These are phyloP conservation scores for Yarrowia osloensis DNA, from an alignment of 805 yeast genomes.

Conservation along the genomic window DNA sequence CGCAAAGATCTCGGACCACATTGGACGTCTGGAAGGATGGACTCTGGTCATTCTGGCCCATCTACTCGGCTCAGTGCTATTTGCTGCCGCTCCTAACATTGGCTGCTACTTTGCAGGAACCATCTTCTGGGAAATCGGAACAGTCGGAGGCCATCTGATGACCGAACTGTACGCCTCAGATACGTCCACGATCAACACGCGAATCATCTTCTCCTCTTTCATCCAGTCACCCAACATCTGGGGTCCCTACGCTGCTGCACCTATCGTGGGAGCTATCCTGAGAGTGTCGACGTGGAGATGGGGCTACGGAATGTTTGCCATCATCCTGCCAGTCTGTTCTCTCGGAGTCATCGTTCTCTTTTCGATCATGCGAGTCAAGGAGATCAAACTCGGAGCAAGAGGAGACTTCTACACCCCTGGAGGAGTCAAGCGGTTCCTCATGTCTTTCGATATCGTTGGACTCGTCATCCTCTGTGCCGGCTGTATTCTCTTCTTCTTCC, in stretches of 20 bases:
- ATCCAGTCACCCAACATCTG: constrained; percentile 18
- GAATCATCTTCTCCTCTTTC: neutral
- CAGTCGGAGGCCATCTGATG: constrained; percentile 22
- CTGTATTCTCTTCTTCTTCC: constrained; percentile 4
- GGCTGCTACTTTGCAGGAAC: constrained; percentile 14
- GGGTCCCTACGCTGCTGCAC: constrained; percentile 11
- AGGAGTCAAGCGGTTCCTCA: neutral
- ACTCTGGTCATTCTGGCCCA: neutral
- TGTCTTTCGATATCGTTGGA: neutral
- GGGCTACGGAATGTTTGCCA: constrained; percentile 53
- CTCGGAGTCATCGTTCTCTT: neutral
- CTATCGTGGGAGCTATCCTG: constrained; percentile 33
- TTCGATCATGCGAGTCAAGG: neutral
- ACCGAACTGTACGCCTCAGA: constrained; percentile 21
- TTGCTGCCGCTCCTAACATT: constrained; percentile 3
- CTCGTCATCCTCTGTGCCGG: neutral
- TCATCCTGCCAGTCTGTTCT: constrained; percentile 44
- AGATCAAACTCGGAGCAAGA: neutral
- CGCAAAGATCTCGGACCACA: constrained; percentile 20
- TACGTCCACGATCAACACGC: neutral
- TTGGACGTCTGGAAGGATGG: constrained; percentile 22
- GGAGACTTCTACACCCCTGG: constrained; percentile 4
- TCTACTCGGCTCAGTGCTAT: neutral
- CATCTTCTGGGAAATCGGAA: constrained; percentile 14
- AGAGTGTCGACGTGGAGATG: constrained; percentile 53